phyloP scores from a whole-genome alignment of 768 basidiomycete genomes.

The Naganishia vishniacii region DNA sequence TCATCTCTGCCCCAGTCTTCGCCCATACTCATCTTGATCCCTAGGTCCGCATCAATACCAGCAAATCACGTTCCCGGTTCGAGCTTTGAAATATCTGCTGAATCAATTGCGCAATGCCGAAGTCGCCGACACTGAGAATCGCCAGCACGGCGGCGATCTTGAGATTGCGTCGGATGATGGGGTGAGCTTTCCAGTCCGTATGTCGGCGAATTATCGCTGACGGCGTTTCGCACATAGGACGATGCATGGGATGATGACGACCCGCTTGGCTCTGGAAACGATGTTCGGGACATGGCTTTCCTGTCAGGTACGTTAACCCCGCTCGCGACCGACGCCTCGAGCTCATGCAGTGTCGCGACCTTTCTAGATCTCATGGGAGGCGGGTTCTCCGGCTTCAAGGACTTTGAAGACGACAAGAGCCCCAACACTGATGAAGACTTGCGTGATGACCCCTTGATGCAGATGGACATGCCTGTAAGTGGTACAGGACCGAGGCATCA shows the following conservation, averaged over 20 bases:
- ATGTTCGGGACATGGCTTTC: conserved; percentile 73
- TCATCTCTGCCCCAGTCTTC: background rate
- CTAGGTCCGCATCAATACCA: conserved; percentile 82
- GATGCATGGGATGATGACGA: conserved; percentile 95
- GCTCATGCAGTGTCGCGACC: background rate
- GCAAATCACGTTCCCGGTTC: conserved; percentile 78
- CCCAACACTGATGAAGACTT: conserved; percentile 80
- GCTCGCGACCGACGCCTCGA: background rate
- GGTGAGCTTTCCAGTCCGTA: conserved; percentile 23
- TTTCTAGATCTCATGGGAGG: conserved; percentile 65
- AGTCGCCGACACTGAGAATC: conserved; percentile 53
- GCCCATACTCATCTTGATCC: conserved; percentile 7
- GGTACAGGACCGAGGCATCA: background rate
- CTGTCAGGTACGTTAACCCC: conserved; percentile 55
- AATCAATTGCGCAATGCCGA: conserved; percentile 74
- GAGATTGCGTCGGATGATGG: conserved; percentile 51
- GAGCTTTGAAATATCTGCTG: conserved; percentile 82
- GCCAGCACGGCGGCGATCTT: conserved; percentile 51
- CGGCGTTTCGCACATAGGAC: conserved; percentile 49
- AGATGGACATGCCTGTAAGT: conserved; percentile 71
- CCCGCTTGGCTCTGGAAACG: conserved; percentile 52
- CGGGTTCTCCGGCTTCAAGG: conserved; percentile 49
- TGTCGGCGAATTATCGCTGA: background rate
- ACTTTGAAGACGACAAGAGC: conserved; percentile 73
- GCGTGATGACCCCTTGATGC: conserved; percentile 74